These are phyloP conservation scores for Arctium minus DNA, from an alignment of 129 eudicot genomes.

Conservation along the genomic window DNA sequence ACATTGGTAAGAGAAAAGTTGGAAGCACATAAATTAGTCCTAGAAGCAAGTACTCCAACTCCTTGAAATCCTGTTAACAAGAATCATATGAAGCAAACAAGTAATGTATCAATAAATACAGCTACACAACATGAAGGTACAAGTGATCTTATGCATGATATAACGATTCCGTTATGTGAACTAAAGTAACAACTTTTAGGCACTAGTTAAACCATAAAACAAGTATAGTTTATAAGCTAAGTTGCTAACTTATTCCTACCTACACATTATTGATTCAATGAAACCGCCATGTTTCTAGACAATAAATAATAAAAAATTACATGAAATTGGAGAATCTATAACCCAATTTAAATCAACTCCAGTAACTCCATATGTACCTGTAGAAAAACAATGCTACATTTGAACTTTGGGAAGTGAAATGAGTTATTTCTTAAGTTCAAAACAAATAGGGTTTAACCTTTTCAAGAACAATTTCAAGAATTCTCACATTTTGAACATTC, in stretches of 20 bases:
- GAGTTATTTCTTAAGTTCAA: neutral
- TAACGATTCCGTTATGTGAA: neutral
- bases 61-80: constrained; percentile 68
- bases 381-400: neutral
- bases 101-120: neutral
- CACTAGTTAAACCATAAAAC: neutral
- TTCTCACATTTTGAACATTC: neutral
- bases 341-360: neutral
- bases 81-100: neutral
- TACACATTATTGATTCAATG: neutral
- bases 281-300: neutral
- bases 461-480: neutral
- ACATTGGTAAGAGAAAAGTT: constrained; percentile 67
- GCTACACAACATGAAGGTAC: neutral
- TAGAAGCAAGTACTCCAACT: constrained; percentile 79
- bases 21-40: constrained; percentile 82
- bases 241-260: neutral
- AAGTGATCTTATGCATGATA: neutral
- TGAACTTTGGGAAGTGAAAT: neutral
- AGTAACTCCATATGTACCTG: neutral
- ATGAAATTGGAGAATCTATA: neutral
- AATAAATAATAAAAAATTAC: neutral
- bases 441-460: neutral
- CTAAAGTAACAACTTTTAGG: neutral
- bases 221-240: neutral